Base-by-base conservation (phyloP, 345 rosid species). In the Geranium brycei region DNA sequence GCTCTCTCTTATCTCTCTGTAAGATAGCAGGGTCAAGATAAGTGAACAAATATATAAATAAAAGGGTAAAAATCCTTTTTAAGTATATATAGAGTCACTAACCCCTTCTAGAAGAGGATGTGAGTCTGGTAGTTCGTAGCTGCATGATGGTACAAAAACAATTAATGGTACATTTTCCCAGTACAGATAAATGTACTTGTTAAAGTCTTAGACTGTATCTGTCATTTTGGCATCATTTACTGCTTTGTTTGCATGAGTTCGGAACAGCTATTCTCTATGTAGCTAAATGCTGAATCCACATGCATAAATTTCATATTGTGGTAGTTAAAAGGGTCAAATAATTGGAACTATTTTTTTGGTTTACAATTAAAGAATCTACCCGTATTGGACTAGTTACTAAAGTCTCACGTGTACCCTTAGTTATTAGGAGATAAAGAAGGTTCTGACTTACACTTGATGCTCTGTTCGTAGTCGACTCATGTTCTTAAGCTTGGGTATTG, bases 401-500 rank as follows among this genome's bases (percentile, higher is more conserved):
- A 35, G 10, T 35, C 60, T 58, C 10, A 16, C 28, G 1, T 58
- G 60, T 7, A 1, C 41, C 41, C 41, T 35, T 7, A 35, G 41
- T 7, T 35, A 35, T 4, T 35, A 35, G 41, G 2, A 35, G 10
- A 7, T 13, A 47, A 47, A 13, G 53, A 47, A 57, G 18, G 6
- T 65, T 65, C 62, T 51, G 71, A 81, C 97, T 73, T 85, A 93
- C 99, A 93, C 99, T 66, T 75, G 84, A 69, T 93, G 99, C 67
- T 93, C 99, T 58, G 99, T 93, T 59, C 97, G 79, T 62, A 93
- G 76, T 66, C 80, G 91, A 66, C 84, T 87, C 65, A 93, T 75
- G 73, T 85, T 86, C 73, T 93, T 93, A 64, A 93, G 89, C 75
- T 79, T 90, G 30, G 95, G 89, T 40, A 68, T 75, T 51, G 99